phyloP scores from a whole-genome alignment of 106 monocot species.

The Vanilla planifolia region DNA sequence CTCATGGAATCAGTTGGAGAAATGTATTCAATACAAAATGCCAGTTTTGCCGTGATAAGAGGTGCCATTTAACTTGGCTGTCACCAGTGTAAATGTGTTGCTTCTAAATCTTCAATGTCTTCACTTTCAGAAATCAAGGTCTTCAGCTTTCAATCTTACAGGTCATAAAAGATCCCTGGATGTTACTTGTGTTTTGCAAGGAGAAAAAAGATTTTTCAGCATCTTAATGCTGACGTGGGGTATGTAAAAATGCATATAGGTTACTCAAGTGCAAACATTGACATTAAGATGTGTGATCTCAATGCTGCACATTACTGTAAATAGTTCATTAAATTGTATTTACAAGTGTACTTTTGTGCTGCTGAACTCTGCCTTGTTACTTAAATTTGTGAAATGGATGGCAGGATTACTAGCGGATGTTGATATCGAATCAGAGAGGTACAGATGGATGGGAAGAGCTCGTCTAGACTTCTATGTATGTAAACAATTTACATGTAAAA shows the following conservation, averaged over 20 bases:
- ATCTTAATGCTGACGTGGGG: slow-evolving; percentile 95
- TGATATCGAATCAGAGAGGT: slow-evolving; percentile 90
- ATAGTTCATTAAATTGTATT: neutral
- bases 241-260: slow-evolving; percentile 16
- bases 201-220: slow-evolving; percentile 69
- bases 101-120: neutral
- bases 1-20: slow-evolving; percentile 54
- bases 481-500: neutral
- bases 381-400: neutral
- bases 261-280: neutral
- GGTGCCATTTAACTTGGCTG: too few relatives aligned
- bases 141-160: slow-evolving; percentile 17
- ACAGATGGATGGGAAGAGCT: slow-evolving; percentile 83
- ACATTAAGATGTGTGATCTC: neutral
- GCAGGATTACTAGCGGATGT: slow-evolving; percentile 70
- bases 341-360: neutral
- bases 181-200: slow-evolving; percentile 77
- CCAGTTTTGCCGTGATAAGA: slow-evolving; percentile 67
- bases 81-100: neutral
- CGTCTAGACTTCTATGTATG: slow-evolving; percentile 38
- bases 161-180: slow-evolving; percentile 68
- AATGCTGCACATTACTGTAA: neutral
- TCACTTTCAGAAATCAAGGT: neutral
- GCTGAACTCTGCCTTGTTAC: neutral
- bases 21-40: slow-evolving; percentile 46